Base-by-base conservation (phyloP, 768 basidiomycete species). In the Fistulinella prunicolor region DNA sequence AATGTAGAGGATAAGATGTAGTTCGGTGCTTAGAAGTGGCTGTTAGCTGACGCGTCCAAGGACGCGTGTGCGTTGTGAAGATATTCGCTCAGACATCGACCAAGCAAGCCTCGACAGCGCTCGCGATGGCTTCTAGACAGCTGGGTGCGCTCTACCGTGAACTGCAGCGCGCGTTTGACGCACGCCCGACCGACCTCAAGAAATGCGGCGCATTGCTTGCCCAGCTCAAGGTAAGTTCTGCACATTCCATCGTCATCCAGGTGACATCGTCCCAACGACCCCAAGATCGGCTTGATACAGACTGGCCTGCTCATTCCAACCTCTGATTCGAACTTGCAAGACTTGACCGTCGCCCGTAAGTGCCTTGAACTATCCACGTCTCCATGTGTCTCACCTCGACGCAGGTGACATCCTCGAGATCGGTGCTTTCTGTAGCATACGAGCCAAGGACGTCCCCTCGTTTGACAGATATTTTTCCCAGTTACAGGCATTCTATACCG, bases 381-480 rank as follows among this genome's bases (percentile, higher is more conserved):
- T 12, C 6, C 29, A 9, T 21, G 14, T 32, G 38, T 38, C 45
- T 53, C 34, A 41, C 44, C 30, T 28, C 22, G 9, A 21, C 9
- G 28, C 67, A 94, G 93, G 95, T 51, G 92, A 94, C 53, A 89
- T 96, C 49, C 85, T 99, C 49, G 95, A 97, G 74, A 85, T 97
- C 58, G 95, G 94, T 44, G 92, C 94, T 16, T 85, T 94, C 73
- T 89, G 89, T 76, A 93, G 94, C 53, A 88, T 98, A 66, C 81
- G 92, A 32, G 79, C 84, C 54, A 82, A 81, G 62, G 91, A 95
- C 65, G 81, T 94, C 19, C 88, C 94, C 44, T 87, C 91, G 1
- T 99, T 98, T 64, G 91, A 95, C 69, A 82, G 94, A 55, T 98
- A 96, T 67, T 92, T 94, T 65, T 85, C 90, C 14, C 91, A 95